Percentiles rank a stretch among this genome's conserved stretches.
These are phyloP conservation scores for Linnemannia exigua DNA, from an alignment of 192 early-diverging fungal genomes.

Conservation along the genomic window DNA sequence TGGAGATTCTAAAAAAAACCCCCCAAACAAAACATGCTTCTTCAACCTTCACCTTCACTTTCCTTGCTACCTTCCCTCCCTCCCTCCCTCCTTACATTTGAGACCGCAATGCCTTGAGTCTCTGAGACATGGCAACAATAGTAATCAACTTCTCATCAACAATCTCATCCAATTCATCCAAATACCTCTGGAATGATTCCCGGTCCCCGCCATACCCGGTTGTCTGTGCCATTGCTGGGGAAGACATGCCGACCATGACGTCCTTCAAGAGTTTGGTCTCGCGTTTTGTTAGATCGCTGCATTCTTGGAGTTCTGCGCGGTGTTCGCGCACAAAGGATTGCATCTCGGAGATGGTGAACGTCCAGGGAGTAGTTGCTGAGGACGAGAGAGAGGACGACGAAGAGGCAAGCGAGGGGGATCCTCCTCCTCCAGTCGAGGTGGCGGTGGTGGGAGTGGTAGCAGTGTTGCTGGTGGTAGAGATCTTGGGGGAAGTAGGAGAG, in stretches of 20 bases:
- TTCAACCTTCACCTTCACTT: too few species aligned
- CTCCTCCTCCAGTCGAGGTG: background rate
- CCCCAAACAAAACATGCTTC: too few species aligned
- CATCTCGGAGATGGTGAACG: conserved; percentile 60
- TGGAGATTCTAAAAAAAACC: too few species aligned
- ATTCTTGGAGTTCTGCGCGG: conserved; percentile 72
- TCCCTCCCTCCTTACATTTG: background rate
- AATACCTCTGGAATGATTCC: conserved; percentile 51
- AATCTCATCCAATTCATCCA: conserved; percentile 68
- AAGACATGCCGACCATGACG: conserved; percentile 70
- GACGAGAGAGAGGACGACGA: conserved; percentile 7
- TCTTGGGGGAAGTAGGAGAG: conserved; percentile 37
- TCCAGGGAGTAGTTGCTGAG: background rate
- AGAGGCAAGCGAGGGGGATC: background rate
- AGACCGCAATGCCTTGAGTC: conserved; percentile 31
- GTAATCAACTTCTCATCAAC: conserved; percentile 67
- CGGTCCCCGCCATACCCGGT: conserved; percentile 18
- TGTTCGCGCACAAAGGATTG: conserved; percentile 75
- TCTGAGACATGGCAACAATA: conserved; percentile 55
- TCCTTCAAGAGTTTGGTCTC: conserved; percentile 75
- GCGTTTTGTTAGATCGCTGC: conserved; percentile 70
- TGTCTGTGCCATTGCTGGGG: conserved; percentile 13
- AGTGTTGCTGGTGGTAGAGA: background rate
- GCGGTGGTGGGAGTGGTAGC: background rate
- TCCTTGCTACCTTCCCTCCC: too few species aligned